Evolutionary conservation across 2,329 filamentous ascomycete species (phyloP).

Genomic region (Basipetospora chlamydospora): DNA sequence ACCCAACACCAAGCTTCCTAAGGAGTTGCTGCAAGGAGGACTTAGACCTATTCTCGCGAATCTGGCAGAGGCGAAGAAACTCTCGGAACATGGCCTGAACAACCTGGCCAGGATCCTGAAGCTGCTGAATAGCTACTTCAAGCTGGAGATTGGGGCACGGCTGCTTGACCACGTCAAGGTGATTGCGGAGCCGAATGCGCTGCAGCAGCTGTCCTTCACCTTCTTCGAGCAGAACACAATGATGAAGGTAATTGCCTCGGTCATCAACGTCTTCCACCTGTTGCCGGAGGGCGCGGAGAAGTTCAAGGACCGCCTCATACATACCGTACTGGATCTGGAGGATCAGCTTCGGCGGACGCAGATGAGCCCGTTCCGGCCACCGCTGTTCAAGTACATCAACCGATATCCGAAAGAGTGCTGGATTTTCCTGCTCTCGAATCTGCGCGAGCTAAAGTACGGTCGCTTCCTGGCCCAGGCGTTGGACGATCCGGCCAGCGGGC

Average conservation of each 20-base stretch:
- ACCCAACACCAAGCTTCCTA: conserved; percentile 82
- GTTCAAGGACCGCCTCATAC: conserved; percentile 82
- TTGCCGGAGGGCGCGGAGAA: conserved; percentile 76
- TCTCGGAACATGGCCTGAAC: conserved; percentile 80
- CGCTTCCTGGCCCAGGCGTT: conserved; percentile 84
- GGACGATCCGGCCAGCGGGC: conserved; percentile 55
- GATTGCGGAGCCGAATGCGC: conserved; percentile 63
- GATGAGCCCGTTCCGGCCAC: conserved; percentile 79
- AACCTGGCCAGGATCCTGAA: conserved; percentile 81
- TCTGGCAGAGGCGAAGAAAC: conserved; percentile 79
- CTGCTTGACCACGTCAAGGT: conserved; percentile 88
- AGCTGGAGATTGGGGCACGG: conserved; percentile 88
- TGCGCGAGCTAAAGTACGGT: conserved; percentile 78
- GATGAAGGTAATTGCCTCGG: conserved; percentile 90
- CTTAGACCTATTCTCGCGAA: conserved; percentile 92
- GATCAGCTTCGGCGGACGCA: conserved; percentile 72
- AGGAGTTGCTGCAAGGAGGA: conserved; percentile 87
- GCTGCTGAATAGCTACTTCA: conserved; percentile 94
- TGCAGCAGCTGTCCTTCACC: conserved; percentile 88
- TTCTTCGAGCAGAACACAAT: conserved; percentile 83
- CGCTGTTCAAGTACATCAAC: conserved; percentile 86
- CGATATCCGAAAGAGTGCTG: conserved; percentile 83
- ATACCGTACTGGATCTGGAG: conserved; percentile 82
- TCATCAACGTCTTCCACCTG: conserved; percentile 96
- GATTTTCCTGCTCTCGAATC: conserved; percentile 59